Evolutionary conservation across 2,329 filamentous ascomycete genomes (phyloP), one percentile per base, ranked within the genome.

Genomic region (Shiraia sp.): DNA sequence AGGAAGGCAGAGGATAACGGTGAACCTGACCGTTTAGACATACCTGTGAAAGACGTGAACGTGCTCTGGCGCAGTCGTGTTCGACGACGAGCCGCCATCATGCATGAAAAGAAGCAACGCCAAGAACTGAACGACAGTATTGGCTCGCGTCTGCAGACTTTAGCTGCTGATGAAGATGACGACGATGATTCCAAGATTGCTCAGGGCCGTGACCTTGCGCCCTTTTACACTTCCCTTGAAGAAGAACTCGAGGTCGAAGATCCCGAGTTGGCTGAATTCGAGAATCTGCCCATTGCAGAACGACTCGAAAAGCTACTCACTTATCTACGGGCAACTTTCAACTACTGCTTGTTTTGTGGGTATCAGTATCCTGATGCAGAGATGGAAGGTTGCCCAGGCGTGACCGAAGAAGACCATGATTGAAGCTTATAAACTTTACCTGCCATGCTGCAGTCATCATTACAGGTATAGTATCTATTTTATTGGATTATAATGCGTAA

Each of bases 261-360:
- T 57, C 65, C 79, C 4, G 90, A 96, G 65, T 72, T 97, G 42
- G 85, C 91, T 19, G 85, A 82, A 42, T 96, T 95, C 58, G 83
- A 90, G 59, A 80, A 79, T 2, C 72, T 92, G 31, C 79, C 83
- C 15, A 75, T 82, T 2, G 73, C 73, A 1, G 86, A 95, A 57
- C 81, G 82, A 52, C 71, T 97, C 48, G 72, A 75, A 7, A 81
- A 75, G 54, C 68, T 95, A 10, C 78, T 96, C 8, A 66, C 72
- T 13, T 84, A 88, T 68, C 68, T 99, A 39, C 80, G 93, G 26
- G 75, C 82, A 34, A 79, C 80, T 61, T 82, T 90, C 61, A 71
- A 77, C 31, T 99, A 99, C 66, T 99, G 93, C 72, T 96, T 96
- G 66, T 99, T 91, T 88, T 99, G 93, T 72, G 97, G 96, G 68